Evolutionary conservation across 2,329 filamentous ascomycete species (phyloP).

Genomic region (Colletotrichum musicola): DNA sequence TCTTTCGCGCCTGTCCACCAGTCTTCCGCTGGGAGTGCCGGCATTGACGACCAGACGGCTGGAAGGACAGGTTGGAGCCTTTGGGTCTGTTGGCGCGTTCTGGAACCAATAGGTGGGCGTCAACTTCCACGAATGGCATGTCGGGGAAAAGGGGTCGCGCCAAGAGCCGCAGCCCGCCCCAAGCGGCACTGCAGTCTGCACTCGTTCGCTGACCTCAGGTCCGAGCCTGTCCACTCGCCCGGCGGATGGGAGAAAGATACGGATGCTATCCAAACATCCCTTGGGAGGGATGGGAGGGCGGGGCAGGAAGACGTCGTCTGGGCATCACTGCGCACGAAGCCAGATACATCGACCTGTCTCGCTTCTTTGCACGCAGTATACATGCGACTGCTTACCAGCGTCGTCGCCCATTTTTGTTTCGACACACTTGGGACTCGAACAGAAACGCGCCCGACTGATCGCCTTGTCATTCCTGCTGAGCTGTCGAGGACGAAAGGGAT

Average conservation of each 20-base stretch:
- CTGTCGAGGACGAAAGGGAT: slow-evolving; percentile 33
- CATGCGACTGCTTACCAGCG: slow-evolving; percentile 17
- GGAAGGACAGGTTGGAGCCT: not conserved
- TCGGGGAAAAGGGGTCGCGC: slow-evolving; percentile 29
- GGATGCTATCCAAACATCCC: not conserved
- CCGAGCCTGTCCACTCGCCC: slow-evolving; percentile 15
- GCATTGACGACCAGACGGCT: not conserved
- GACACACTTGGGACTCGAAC: not conserved
- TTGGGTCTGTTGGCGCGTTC: slow-evolving; percentile 11
- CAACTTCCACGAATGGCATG: slow-evolving; percentile 33
- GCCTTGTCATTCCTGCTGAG: slow-evolving; percentile 21
- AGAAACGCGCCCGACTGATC: slow-evolving; percentile 28
- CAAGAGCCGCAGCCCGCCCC: slow-evolving; percentile 19
- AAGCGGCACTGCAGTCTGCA: not conserved
- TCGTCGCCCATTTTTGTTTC: not conserved
- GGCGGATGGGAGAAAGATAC: not conserved
- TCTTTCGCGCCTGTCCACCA: not conserved
- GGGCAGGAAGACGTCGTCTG: not conserved
- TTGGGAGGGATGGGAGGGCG: not conserved
- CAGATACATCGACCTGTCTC: not conserved
- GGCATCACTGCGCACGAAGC: slow-evolving; percentile 12
- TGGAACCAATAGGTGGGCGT: slow-evolving; percentile 23
- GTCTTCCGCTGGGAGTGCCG: slow-evolving; percentile 1
- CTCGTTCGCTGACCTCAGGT: slow-evolving; percentile 8
- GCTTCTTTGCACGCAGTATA: slow-evolving; percentile 4